Conservation (phyloP, 2,329 filamentous ascomycete species). For the Clonostachys sp. region DNA sequence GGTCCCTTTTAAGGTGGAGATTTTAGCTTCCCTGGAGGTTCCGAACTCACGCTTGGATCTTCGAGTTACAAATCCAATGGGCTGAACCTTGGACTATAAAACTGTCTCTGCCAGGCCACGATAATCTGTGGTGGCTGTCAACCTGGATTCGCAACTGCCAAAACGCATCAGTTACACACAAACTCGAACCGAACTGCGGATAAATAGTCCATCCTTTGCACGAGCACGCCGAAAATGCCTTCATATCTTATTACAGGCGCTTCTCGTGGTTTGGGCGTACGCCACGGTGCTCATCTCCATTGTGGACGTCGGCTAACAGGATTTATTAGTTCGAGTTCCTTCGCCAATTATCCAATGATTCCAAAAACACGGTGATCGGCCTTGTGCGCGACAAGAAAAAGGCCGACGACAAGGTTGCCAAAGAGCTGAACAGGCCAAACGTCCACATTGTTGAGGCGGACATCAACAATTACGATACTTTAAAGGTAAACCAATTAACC, state of each 20-base stretch:
- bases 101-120: too few relatives aligned
- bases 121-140: too few relatives aligned
- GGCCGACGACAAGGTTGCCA: slow-evolving; percentile 34
- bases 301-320: too few relatives aligned
- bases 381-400: slow-evolving; percentile 39
- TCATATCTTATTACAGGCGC: slow-evolving; percentile 10
- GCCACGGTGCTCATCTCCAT: neutral
- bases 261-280: slow-evolving; percentile 8
- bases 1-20: too few relatives aligned
- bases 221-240: slow-evolving; percentile 5
- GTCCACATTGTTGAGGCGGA: slow-evolving; percentile 41
- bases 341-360: slow-evolving; percentile 33
- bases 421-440: slow-evolving; percentile 33
- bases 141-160: neutral
- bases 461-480: slow-evolving; percentile 26
- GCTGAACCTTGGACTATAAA: too few relatives aligned
- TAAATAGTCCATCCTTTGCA: neutral
- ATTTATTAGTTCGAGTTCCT: slow-evolving; percentile 41
- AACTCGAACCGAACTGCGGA: neutral
- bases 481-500: slow-evolving; percentile 21
- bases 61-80: too few relatives aligned
- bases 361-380: slow-evolving; percentile 37
- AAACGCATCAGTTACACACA: neutral
- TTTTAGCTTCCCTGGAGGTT: too few relatives aligned
- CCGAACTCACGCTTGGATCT: too few relatives aligned